Base-by-base conservation (phyloP, 169 alveolate genomes). In the Hepatocystis sp. region DNA sequence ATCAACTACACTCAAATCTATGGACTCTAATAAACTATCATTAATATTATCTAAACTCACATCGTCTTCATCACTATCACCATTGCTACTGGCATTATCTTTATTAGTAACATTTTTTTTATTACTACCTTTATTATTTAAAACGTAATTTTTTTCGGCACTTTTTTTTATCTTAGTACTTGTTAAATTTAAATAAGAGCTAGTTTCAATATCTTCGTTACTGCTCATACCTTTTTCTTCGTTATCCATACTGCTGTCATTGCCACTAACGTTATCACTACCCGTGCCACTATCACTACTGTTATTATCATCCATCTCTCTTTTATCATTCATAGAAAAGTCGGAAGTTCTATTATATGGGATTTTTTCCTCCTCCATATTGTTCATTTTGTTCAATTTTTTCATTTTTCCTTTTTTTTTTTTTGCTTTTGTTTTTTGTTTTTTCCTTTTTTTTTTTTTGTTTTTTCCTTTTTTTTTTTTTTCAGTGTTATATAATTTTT, bases 11-110 rank as follows among this genome's bases (percentile, higher is more conserved):
- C 88, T 76, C 66, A 76, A 58, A 49, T 76, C 88, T 19, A 76
- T 76, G 34, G 88, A 76, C 34, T 76, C 88, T 63, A 76, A 34
- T 11, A 76, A 46, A 27, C 88, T 76, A 58, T 76, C 88, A 15
- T 76, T 76, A 27, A 76, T 44, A 58, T 76, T 76, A 42, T 21
- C 76, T 58, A 58, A 76, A 36, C 88, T 76, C n/a, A n/a, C n/a
- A n/a, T n/a, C n/a, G n/a, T n/a, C n/a, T n/a, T n/a, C n/a, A n/a
- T n/a, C n/a, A n/a, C n/a, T n/a, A n/a, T n/a, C n/a, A n/a, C n/a
- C n/a, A n/a, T n/a, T n/a, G n/a, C n/a, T n/a, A n/a, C n/a, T n/a
- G n/a, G n/a, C n/a, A n/a, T n/a, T n/a, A n/a, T n/a, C n/a, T n/a
- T n/a, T n/a, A n/a, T n/a, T n/a, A n/a, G n/a, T n/a, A n/a, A n/a